Conservation (phyloP, 345 rosid species). For the Salix exigua region DNA sequence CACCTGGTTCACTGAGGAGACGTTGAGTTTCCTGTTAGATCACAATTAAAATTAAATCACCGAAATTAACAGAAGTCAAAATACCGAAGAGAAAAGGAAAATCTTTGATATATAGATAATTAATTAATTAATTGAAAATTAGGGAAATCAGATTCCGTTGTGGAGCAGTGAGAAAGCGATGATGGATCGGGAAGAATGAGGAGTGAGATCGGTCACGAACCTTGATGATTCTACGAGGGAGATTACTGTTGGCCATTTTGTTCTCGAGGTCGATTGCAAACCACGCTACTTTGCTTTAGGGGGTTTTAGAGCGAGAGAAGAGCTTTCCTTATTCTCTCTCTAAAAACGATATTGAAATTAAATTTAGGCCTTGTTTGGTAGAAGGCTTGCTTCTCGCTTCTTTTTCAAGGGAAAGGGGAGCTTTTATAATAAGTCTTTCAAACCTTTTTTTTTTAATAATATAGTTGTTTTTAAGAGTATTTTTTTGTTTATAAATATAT, state of each 20-base stretch:
- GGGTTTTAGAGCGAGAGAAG: conserved; percentile 8
- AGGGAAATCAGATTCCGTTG: background rate
- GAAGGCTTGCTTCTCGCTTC: background rate
- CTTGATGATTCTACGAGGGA: conserved; percentile 96
- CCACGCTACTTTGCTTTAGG: conserved; percentile 12
- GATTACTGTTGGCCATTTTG: conserved; percentile 85
- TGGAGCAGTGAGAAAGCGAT: background rate
- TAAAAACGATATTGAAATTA: background rate
- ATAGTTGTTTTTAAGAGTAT: too few species aligned
- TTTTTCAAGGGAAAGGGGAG: background rate
- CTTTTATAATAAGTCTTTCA: background rate
- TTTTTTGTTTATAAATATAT: too few species aligned
- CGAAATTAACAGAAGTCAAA: background rate
- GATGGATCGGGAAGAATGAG: background rate
- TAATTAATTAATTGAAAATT: background rate
- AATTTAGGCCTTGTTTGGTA: background rate
- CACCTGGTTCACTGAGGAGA: conserved; percentile 98
- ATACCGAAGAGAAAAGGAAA: background rate
- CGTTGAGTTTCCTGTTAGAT: conserved; percentile 87
- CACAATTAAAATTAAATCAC: background rate
- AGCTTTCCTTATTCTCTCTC: background rate
- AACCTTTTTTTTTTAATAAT: too few species aligned
- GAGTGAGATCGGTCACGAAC: conserved; percentile 29
- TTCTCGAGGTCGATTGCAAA: conserved; percentile 6
- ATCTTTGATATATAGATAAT: background rate